Percentiles rank a stretch among this genome's conserved stretches.
phyloP scores from a whole-genome alignment of 139 green algal species.

The Picochlorum sp. region DNA sequence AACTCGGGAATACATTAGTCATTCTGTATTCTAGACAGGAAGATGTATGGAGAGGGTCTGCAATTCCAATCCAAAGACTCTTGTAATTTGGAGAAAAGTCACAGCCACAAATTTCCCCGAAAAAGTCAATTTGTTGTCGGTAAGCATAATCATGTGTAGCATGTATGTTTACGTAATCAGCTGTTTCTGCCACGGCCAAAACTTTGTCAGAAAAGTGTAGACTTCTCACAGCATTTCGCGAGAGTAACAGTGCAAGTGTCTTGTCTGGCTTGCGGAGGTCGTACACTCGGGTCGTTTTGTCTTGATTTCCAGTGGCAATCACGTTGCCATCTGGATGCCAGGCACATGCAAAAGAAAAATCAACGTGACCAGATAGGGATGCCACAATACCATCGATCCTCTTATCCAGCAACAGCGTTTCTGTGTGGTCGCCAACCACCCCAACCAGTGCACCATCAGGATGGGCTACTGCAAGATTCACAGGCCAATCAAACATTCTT shows the following conservation, averaged over 20 bases:
- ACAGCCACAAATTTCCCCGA: constrained; percentile 50
- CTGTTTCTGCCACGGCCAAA: constrained; percentile 75
- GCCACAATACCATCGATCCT: constrained; percentile 7
- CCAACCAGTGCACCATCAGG: constrained; percentile 25
- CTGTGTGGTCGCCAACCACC: constrained; percentile 69
- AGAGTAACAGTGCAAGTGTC: constrained; percentile 37
- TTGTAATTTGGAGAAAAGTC: constrained; percentile 25
- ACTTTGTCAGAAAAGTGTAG: constrained; percentile 64
- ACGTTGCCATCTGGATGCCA: constrained; percentile 77
- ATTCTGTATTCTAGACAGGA: too few relatives aligned
- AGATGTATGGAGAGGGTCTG: too few relatives aligned
- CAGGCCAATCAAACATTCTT: constrained; percentile 53
- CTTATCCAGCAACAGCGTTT: constrained; percentile 23
- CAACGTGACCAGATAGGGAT: constrained; percentile 60
- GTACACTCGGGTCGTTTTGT: constrained; percentile 72
- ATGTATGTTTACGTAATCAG: constrained; percentile 89
- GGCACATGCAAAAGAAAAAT: constrained; percentile 85
- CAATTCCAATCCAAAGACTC: constrained; percentile 17
- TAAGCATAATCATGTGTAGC: constrained; percentile 31
- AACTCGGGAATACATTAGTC: too few relatives aligned
- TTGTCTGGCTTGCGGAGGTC: constrained; percentile 45
- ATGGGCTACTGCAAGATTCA: constrained; percentile 63
- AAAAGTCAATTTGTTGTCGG: constrained; percentile 70
- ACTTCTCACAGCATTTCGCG: constrained; percentile 62
- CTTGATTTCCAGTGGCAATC: constrained; percentile 87